Evolutionary conservation across 148 eudicot species (phyloP).

Genomic region (Rhododendron simsii): DNA sequence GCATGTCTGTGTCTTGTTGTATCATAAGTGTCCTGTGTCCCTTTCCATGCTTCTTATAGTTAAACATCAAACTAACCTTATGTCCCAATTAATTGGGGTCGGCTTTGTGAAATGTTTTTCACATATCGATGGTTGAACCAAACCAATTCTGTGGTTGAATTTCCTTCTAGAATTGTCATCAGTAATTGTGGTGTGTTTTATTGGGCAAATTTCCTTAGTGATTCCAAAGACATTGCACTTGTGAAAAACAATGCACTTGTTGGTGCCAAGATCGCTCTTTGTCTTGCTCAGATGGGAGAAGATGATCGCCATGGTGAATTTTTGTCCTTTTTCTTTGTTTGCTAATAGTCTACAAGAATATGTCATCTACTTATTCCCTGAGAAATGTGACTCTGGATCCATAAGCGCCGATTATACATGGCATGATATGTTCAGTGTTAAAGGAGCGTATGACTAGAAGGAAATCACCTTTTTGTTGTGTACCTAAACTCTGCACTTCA

Average conservation of each 20-base stretch:
- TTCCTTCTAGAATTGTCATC: constrained; percentile 2
- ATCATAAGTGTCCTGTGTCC: background rate
- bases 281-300: constrained; percentile 48
- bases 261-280: constrained; percentile 70
- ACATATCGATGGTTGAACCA: background rate
- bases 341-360: background rate
- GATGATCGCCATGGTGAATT: constrained; percentile 28
- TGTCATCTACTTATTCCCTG: background rate
- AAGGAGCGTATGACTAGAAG: background rate
- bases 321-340: background rate
- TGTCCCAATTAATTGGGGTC: background rate
- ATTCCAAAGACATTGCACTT: constrained; percentile 61
- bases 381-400: background rate
- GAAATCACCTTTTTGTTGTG: background rate
- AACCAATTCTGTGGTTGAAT: background rate
- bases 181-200: background rate
- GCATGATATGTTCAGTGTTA: background rate
- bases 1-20: background rate
- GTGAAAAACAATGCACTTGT: constrained; percentile 78
- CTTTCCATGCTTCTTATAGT: background rate
- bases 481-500: background rate
- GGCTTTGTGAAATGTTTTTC: background rate
- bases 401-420: background rate
- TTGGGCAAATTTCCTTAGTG: constrained; percentile 32
- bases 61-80: background rate